Base-by-base conservation (phyloP, 139 green algal genomes). In the Auxenochlorella pyrenoidosa region DNA sequence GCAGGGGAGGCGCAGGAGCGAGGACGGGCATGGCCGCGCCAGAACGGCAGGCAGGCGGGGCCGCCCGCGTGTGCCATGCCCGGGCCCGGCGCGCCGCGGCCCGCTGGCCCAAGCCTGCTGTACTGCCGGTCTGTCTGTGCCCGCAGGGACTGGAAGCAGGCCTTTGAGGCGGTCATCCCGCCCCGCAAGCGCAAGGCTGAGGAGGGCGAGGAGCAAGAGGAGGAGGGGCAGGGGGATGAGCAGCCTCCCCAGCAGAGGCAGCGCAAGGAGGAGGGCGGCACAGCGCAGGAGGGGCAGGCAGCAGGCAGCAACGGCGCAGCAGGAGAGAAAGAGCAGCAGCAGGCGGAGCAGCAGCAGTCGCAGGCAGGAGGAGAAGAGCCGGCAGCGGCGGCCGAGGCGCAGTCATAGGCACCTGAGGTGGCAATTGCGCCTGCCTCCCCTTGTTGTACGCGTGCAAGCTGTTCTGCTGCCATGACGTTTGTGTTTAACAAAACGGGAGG, bases 101-200 rank as follows among this genome's bases (percentile, higher is more conserved):
- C n/a, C n/a, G n/a, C n/a, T n/a, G n/a, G n/a, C n/a, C n/a, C n/a
- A n/a, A n/a, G n/a, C n/a, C n/a, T n/a, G n/a, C n/a, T n/a, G n/a
- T n/a, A n/a, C n/a, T n/a, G n/a, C n/a, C n/a, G n/a, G n/a, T n/a
- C n/a, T n/a, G 63, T n/a, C 36, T 36, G 21, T 19, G 28, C 32
- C 0, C 40, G 24, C 75, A 81, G 75, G 40, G 89, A 92, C 81
- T 92, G 89, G 89, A 41, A 86, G 75, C 43, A 75, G 19, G 89
- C 89, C 16, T 92, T 88, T 30, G 80, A 90, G 30, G 70, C 79
- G 0, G 89, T 92, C 15, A 86, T 92, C 10, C 89, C 89, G 30
- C 44, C 24, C 34, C 87, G 89, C 38, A 92, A 92, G 75, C 83
- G 81, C 34, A 90, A 90, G 84, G 38, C 65, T 2, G 85, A 40